These are phyloP conservation scores for Chrysochromulina parva DNA, from an alignment of 78 protist species.

Conservation along the genomic window DNA sequence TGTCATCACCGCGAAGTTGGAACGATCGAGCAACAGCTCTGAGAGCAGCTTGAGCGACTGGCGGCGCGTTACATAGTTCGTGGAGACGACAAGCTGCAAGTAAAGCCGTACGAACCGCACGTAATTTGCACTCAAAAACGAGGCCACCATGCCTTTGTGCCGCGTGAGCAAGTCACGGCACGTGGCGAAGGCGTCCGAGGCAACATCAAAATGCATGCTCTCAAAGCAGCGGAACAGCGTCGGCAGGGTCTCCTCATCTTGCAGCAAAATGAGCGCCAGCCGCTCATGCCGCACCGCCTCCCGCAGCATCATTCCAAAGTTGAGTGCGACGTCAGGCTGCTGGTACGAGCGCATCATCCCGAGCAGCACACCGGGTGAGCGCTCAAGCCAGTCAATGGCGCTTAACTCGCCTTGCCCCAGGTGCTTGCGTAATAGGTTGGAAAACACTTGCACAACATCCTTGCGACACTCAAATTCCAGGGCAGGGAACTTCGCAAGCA, in stretches of 20 bases:
- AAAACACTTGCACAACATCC: neutral
- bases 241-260: neutral
- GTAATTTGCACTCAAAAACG: conserved; percentile 70
- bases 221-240: conserved; percentile 28
- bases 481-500: neutral
- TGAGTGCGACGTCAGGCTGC: conserved; percentile 73
- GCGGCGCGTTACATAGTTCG: conserved; percentile 87
- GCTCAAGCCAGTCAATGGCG: too few relatives aligned
- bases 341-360: conserved; percentile 30
- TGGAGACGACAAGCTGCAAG: conserved; percentile 62
- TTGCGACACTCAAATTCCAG: conserved; percentile 30
- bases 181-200: conserved; percentile 93
- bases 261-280: conserved; percentile 63
- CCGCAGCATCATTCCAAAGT: conserved; percentile 85
- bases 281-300: conserved; percentile 77
- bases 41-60: conserved; percentile 87
- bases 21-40: conserved; percentile 91
- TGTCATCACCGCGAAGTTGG: conserved; percentile 90
- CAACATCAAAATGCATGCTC: conserved; percentile 84
- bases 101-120: conserved; percentile 70
- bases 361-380: too few relatives aligned
- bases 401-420: too few relatives aligned
- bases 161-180: conserved; percentile 82
- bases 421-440: neutral
- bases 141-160: conserved; percentile 66